phyloP scores from a whole-genome alignment of 1,284 basidiomycete genomes.

The Farysia itapuensis region DNA sequence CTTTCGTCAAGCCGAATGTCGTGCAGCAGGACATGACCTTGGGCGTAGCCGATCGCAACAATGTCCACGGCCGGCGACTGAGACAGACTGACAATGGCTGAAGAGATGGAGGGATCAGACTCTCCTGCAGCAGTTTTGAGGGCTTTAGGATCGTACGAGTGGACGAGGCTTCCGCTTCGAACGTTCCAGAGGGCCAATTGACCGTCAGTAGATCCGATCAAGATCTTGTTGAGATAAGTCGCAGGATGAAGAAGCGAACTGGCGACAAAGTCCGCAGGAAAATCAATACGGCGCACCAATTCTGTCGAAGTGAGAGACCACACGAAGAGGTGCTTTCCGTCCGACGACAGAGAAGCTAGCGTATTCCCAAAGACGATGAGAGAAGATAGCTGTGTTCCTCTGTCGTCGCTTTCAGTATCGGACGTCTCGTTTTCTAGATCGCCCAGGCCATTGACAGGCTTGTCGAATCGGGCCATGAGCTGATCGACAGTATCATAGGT shows the following conservation, averaged over 20 bases:
- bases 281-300: constrained; percentile 26
- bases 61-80: constrained; percentile 97
- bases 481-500: constrained; percentile 33
- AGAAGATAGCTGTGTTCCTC: constrained; percentile 27
- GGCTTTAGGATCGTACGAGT: constrained; percentile 60
- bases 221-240: constrained; percentile 94
- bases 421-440: constrained; percentile 3
- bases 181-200: constrained; percentile 92
- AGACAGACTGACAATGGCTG: constrained; percentile 64
- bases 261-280: constrained; percentile 69
- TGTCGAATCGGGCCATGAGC: constrained; percentile 14
- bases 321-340: constrained; percentile 75
- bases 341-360: constrained; percentile 65
- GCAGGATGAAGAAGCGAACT: constrained; percentile 84
- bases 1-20: constrained; percentile 84
- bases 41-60: constrained; percentile 83
- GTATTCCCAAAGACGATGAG: constrained; percentile 55
- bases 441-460: constrained; percentile 11
- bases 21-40: constrained; percentile 83
- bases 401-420: constrained; percentile 4
- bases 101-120: constrained; percentile 59
- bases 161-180: constrained; percentile 63
- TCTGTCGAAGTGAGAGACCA: constrained; percentile 67
- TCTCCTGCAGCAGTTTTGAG: constrained; percentile 18
- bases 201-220: constrained; percentile 81